Percentiles rank a stretch among this genome's conserved stretches.
Evolutionary conservation across 306 rosid species (phyloP).

Genomic region (Glycyrrhiza uralensis): DNA sequence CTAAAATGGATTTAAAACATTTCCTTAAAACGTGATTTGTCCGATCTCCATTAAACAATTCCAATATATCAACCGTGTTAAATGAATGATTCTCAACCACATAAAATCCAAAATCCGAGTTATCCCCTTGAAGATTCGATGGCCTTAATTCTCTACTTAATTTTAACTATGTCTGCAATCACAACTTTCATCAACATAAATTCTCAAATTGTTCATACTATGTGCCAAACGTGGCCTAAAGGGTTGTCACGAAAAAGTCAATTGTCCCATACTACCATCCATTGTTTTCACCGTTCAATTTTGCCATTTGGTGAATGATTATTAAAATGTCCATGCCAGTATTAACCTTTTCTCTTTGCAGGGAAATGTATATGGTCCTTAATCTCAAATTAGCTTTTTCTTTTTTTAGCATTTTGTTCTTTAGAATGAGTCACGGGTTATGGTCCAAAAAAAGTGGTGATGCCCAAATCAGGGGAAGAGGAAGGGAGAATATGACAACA

Average conservation of each 20-base stretch:
- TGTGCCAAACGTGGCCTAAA: not conserved
- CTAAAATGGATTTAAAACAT: too few species aligned
- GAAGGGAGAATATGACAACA: slow-evolving; percentile 10
- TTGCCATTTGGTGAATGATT: slow-evolving; percentile 23
- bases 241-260: slow-evolving; percentile 11
- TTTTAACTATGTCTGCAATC: not conserved
- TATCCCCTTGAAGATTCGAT: not conserved
- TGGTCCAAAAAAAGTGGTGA: slow-evolving; percentile 29
- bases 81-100: too few species aligned
- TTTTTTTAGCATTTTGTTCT: slow-evolving; percentile 28
- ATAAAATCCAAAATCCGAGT: too few species aligned
- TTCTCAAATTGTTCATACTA: not conserved
- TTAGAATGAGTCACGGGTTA: slow-evolving; percentile 31
- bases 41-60: too few species aligned
- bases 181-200: not conserved
- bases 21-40: too few species aligned
- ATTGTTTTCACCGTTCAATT: not conserved
- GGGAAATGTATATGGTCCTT: slow-evolving; percentile 38
- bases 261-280: not conserved
- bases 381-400: slow-evolving; percentile 26
- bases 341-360: slow-evolving; percentile 12
- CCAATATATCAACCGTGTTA: too few species aligned
- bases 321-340: slow-evolving; percentile 22
- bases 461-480: slow-evolving; percentile 17
- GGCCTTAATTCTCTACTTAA: not conserved